Base-by-base conservation (phyloP, 768 basidiomycete genomes). In the Amanita subjunquillea region DNA sequence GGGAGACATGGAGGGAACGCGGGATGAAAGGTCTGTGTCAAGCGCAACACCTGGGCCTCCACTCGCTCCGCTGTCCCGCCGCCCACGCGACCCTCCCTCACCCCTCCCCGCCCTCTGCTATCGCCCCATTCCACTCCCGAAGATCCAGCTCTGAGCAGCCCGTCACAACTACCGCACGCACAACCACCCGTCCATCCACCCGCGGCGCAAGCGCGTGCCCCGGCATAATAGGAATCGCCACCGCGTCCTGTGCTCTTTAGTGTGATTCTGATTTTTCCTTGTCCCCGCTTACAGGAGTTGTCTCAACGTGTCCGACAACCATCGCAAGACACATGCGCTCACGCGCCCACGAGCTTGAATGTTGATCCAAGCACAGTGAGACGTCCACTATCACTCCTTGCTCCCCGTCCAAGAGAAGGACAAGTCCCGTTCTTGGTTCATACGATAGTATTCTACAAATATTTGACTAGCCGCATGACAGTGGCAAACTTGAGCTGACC, bases 291-390 rank as follows among this genome's bases (percentile, higher is more conserved):
- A 81, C 79, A 56, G 67, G 59, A 55, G 66, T 61, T 30, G 59
- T 62, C 59, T 86, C 85, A 48, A 86, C 64, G 60, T 80, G 71
- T 36, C 84, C 84, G 39, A 85, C 63, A 20, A 73, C 74, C 67
- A 78, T 76, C 36, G 83, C 66, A 36, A 69, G 70, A 56, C 69
- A 63, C 55, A 79, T 69, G 22, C 67, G 71, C 57, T 86, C 80
- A 39, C 70, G 66, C 23, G 75, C 68, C 84, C 85, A 86, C 30
- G 56, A 51, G 10, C 57, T 49, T 25, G 68, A 64, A 56, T 61
- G 59, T 1, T 64, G 57, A 59, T 73, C 72, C 36, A 85, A 55
- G 53, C 78, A 79, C 10, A 81, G 69, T 42, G 73, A 69, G 7
- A 72, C 72, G 60, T 87, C 82, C 6, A 85, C 76, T 8, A 83